A percentile compares a stretch with the other conserved stretches of the same genome.
Conservation (phyloP, 2,329 filamentous ascomycete genomes). For the Uncinocarpus reesii region DNA sequence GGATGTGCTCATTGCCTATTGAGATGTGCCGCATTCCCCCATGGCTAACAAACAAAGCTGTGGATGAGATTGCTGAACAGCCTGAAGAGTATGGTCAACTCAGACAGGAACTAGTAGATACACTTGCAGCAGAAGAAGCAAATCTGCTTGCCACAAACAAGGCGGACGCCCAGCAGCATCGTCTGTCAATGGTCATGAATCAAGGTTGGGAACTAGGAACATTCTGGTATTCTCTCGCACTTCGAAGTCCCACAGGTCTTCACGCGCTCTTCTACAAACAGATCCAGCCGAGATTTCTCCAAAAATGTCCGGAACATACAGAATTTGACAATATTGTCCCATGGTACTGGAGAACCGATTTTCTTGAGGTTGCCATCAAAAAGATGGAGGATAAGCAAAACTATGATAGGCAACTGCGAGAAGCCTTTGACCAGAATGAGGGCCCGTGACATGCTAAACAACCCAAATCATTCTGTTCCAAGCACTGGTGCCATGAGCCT, state of each 20-base stretch:
- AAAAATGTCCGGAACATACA: background rate
- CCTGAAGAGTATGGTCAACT: slow-evolving; percentile 16
- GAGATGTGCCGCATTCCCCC: slow-evolving; percentile 25
- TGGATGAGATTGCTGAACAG: slow-evolving; percentile 13
- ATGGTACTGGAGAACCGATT: background rate
- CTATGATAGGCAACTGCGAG: background rate
- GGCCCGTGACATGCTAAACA: background rate
- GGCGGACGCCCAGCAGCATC: background rate
- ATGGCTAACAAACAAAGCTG: slow-evolving; percentile 24
- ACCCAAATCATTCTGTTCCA: background rate
- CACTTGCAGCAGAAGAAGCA: slow-evolving; percentile 17
- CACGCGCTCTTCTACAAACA: slow-evolving; percentile 8
- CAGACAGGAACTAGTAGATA: slow-evolving; percentile 17
- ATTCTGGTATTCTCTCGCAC: slow-evolving; percentile 19
- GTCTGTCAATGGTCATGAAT: slow-evolving; percentile 6
- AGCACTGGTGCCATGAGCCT: no score
- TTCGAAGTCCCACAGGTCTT: slow-evolving; percentile 6
- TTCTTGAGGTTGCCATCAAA: background rate
- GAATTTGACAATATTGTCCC: background rate
- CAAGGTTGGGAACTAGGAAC: slow-evolving; percentile 20
- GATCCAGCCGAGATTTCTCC: background rate
- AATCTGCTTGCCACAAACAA: background rate
- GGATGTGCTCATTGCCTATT: slow-evolving; percentile 18
- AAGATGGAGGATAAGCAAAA: background rate
- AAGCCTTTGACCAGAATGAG: background rate